phyloP scores from a whole-genome alignment of 2,329 filamentous ascomycete species.

The Pseudogymnoascus sp. region DNA sequence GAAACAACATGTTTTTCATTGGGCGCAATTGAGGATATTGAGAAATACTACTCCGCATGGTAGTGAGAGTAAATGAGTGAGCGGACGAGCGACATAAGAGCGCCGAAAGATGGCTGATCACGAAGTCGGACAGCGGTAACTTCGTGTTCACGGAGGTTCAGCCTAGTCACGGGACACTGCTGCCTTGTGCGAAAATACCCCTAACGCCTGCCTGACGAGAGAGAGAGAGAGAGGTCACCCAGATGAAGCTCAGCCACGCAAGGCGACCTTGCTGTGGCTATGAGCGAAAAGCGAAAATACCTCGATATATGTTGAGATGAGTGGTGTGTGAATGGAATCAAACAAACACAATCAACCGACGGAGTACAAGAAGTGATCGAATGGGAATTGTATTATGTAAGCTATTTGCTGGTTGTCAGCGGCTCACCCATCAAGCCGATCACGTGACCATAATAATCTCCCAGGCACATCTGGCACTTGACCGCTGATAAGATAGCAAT shows the following conservation, averaged over 20 bases:
- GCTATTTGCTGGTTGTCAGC: not conserved
- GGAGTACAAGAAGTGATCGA: not conserved
- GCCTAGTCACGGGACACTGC: constrained; percentile 6
- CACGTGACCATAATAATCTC: not conserved
- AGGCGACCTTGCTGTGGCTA: not conserved
- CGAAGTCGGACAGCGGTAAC: not conserved
- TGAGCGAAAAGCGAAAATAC: not conserved
- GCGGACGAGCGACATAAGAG: not conserved
- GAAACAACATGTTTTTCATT: not conserved
- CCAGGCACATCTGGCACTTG: not conserved
- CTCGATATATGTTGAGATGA: constrained; percentile 1
- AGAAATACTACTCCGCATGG: not conserved
- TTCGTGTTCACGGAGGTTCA: not conserved
- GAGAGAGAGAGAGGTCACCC: not conserved
- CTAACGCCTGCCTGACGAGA: not conserved
- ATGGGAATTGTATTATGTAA: not conserved
- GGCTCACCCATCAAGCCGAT: not conserved
- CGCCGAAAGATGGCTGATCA: not conserved
- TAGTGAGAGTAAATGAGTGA: not conserved
- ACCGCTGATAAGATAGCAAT: constrained; percentile 5
- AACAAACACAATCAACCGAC: not conserved
- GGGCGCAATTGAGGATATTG: not conserved
- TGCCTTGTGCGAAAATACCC: not conserved
- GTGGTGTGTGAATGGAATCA: constrained; percentile 5
- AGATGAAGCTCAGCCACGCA: not conserved